Base-by-base conservation (phyloP, 2,329 filamentous ascomycete genomes). In the Pseudophaeomoniella oleicola region DNA sequence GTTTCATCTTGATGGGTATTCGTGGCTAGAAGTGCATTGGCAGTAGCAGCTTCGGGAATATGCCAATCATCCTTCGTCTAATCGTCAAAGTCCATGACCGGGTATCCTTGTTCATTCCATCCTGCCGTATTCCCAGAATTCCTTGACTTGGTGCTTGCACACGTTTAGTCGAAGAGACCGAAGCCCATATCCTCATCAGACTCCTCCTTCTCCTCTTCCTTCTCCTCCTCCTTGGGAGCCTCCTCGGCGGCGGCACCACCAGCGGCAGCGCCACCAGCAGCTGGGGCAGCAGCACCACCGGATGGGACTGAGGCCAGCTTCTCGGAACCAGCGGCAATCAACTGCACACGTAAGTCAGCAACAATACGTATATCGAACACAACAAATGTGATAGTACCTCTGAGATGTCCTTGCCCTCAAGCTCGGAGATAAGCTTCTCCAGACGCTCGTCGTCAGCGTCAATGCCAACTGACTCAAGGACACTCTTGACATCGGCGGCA, bases 271-370 rank as follows among this genome's bases (percentile, higher is more conserved):
- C 59, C 56, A 50, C 61, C 72, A 54, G 69, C 70, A 55, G 68
- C 69, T 55, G 66, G 79, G 62, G 68, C 81, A 57, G 72, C 81
- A 58, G 70, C 74, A 65, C 87, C 87, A 57, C 87, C 90, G 57
- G 83, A 85, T 66, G 90, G 87, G 59, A 98, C 88, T 67, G 88
- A 94, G 55, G 90, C 90, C 57, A 98, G 85, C 80, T 98, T 98
- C 66, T 71, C 58, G 50, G 82, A 77, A 60, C 90, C 90, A 67
- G 87, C 76, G 55, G 83, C 55, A 64, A 98, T 94, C 67, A 98
- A 71, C 90, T 96, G 53, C n/a, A 32, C 19, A 41, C 29, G 18
- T 35, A 15, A 9, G 34, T 34, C 35, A 30, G 16, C 15, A 14
- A 38, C 39, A 35, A n/a, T n/a, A n/a, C n/a, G n/a, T n/a, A n/a